Percentiles rank a stretch among this genome's conserved stretches.
phyloP scores from a whole-genome alignment of 2,329 filamentous ascomycete genomes.

The Fusarium zealandicum region DNA sequence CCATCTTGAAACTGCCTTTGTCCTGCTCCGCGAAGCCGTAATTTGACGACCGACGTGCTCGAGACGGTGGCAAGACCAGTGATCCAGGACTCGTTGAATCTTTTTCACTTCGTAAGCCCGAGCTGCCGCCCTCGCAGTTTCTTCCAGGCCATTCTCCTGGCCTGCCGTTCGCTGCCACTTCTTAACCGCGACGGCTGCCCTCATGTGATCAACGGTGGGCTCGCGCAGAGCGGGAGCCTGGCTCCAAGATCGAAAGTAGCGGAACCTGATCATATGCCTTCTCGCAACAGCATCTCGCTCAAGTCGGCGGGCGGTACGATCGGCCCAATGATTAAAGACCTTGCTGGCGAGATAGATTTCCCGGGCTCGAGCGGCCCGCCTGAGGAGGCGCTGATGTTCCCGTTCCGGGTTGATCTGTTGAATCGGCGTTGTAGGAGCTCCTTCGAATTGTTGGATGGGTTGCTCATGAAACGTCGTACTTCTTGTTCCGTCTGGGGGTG shows the following conservation, averaged over 20 bases:
- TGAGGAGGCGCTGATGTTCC: constrained; percentile 42
- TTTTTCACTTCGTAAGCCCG: constrained; percentile 31
- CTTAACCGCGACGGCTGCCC: constrained; percentile 41
- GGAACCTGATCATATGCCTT: constrained; percentile 71
- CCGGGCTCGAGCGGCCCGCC: constrained; percentile 67
- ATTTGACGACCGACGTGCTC: constrained; percentile 33
- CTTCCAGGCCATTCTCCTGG: constrained; percentile 41
- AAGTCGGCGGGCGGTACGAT: constrained; percentile 68
- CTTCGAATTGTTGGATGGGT: constrained; percentile 5
- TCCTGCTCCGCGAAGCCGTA: constrained; percentile 23
- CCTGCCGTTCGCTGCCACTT: constrained; percentile 45
- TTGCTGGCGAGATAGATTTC: constrained; percentile 65
- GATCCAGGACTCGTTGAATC: constrained; percentile 32
- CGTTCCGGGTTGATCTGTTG: constrained; percentile 13
- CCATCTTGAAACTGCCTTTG: constrained; percentile 37
- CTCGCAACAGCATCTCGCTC: constrained; percentile 72
- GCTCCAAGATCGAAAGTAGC: constrained; percentile 50
- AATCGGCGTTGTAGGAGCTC: constrained; percentile 13
- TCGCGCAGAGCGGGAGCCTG: constrained; percentile 43
- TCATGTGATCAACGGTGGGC: constrained; percentile 44
- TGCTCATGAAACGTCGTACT: constrained; percentile 3
- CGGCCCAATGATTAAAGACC: constrained; percentile 64
- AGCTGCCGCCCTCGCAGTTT: constrained; percentile 36
- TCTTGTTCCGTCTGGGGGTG: constrained; percentile 4
- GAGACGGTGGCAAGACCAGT: constrained; percentile 42